These are phyloP conservation scores for Alternaria longipes DNA, from an alignment of 2,329 filamentous ascomycete genomes.

Conservation along the genomic window DNA sequence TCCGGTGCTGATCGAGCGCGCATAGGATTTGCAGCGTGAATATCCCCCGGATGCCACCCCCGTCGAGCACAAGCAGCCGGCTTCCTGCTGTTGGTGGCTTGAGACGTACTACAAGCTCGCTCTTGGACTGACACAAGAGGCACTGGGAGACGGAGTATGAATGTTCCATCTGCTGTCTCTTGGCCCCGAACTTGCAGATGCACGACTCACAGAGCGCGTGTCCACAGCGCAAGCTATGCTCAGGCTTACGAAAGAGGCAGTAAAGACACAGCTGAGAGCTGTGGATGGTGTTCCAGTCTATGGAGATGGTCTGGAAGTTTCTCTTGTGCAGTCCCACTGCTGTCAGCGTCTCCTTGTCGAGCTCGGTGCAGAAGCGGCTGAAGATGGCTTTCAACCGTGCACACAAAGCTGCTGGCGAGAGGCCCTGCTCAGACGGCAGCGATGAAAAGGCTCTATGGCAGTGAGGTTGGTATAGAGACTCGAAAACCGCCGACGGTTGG, in stretches of 20 bases:
- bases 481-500: conserved; percentile 5
- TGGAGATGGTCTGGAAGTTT: conserved; percentile 13
- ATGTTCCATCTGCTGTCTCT: conserved; percentile 18
- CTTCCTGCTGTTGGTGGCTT: conserved; percentile 24
- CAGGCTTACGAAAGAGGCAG: conserved; percentile 16
- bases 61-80: conserved; percentile 24
- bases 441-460: conserved; percentile 9
- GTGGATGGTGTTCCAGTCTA: conserved; percentile 16
- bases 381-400: conserved; percentile 2
- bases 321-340: conserved; percentile 12
- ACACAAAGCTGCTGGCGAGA: conserved; percentile 7
- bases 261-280: conserved; percentile 20
- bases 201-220: conserved; percentile 21
- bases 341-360: conserved; percentile 4
- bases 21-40: conserved; percentile 23
- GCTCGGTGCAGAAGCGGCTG: conserved; percentile 4
- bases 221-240: conserved; percentile 21
- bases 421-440: neutral
- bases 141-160: conserved; percentile 19
- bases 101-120: conserved; percentile 14
- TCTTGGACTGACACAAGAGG: conserved; percentile 17
- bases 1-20: conserved; percentile 15
- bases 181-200: conserved; percentile 13
- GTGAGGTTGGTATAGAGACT: conserved; percentile 8
- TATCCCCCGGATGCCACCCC: conserved; percentile 20